Conservation (phyloP, 2,329 filamentous ascomycete species). For the Sclerotinia glacialis region DNA sequence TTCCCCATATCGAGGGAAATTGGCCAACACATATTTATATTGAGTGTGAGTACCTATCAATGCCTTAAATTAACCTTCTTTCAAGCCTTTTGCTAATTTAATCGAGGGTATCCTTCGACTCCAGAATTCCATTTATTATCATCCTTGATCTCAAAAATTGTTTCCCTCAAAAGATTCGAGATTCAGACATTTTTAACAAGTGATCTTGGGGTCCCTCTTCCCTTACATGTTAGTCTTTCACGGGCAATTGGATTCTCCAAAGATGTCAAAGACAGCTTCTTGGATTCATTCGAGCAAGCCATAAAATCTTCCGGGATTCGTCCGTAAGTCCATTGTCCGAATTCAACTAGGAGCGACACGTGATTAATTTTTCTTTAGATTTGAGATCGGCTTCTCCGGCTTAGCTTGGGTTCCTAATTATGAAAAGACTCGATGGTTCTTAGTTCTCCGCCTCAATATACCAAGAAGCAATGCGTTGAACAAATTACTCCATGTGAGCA, state of each 20-base stretch:
- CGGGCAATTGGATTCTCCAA: slow-evolving; percentile 73
- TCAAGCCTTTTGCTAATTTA: slow-evolving; percentile 29
- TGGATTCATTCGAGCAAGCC: slow-evolving; percentile 50
- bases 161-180: slow-evolving; percentile 34
- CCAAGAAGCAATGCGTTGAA: slow-evolving; percentile 54
- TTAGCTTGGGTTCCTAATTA: slow-evolving; percentile 66
- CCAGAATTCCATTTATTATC: slow-evolving; percentile 49
- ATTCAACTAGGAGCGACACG: not conserved
- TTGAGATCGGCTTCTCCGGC: slow-evolving; percentile 40
- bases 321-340: slow-evolving; percentile 42
- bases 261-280: slow-evolving; percentile 67
- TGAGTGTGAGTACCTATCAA: slow-evolving; percentile 65
- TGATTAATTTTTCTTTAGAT: slow-evolving; percentile 26
- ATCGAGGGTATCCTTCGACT: slow-evolving; percentile 53
- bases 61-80: slow-evolving; percentile 10
- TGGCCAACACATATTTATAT: slow-evolving; percentile 94
- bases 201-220: slow-evolving; percentile 72
- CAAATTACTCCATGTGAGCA: slow-evolving; percentile 63
- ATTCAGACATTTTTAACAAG: slow-evolving; percentile 71
- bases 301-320: slow-evolving; percentile 45
- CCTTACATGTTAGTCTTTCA: slow-evolving; percentile 89
- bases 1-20: slow-evolving; percentile 81
- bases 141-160: slow-evolving; percentile 43
- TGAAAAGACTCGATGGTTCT: slow-evolving; percentile 72
- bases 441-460: slow-evolving; percentile 64